Evolutionary conservation across 208 protist genomes (phyloP).

Genomic region (Angomonas deanei): DNA sequence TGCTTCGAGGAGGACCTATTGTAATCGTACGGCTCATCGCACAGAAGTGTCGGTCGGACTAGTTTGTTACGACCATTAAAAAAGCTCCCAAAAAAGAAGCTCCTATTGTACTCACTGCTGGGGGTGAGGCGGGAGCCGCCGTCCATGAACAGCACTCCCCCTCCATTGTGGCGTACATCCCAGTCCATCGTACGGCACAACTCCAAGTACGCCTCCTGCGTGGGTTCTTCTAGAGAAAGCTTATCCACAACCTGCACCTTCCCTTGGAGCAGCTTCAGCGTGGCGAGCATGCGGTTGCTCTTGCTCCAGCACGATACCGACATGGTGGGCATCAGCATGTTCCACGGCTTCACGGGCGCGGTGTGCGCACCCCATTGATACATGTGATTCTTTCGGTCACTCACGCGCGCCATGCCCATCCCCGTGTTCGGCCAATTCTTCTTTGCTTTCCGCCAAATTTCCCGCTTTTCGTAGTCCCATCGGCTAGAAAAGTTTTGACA

Average conservation of each 20-base stretch:
- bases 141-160: constrained; percentile 89
- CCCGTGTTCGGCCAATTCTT: constrained; percentile 92
- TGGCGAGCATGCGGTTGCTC: constrained; percentile 85
- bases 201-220: constrained; percentile 69
- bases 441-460: constrained; percentile 87
- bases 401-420: constrained; percentile 85
- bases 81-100: constrained; percentile 90
- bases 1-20: constrained; percentile 75
- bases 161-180: constrained; percentile 87
- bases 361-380: constrained; percentile 78
- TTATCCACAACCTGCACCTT: constrained; percentile 82
- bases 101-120: constrained; percentile 78
- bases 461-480: constrained; percentile 86
- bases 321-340: constrained; percentile 89
- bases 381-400: constrained; percentile 74
- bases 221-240: constrained; percentile 74
- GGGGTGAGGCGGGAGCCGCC: constrained; percentile 83
- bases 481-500: constrained; percentile 85
- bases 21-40: constrained; percentile 86
- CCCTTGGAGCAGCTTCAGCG: constrained; percentile 87
- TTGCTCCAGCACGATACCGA: constrained; percentile 81
- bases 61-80: constrained; percentile 89
- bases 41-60: constrained; percentile 80
- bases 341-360: constrained; percentile 85
- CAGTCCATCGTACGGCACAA: constrained; percentile 82